Conservation (phyloP, 2,329 filamentous ascomycete genomes). For the Seiridium unicorne region DNA sequence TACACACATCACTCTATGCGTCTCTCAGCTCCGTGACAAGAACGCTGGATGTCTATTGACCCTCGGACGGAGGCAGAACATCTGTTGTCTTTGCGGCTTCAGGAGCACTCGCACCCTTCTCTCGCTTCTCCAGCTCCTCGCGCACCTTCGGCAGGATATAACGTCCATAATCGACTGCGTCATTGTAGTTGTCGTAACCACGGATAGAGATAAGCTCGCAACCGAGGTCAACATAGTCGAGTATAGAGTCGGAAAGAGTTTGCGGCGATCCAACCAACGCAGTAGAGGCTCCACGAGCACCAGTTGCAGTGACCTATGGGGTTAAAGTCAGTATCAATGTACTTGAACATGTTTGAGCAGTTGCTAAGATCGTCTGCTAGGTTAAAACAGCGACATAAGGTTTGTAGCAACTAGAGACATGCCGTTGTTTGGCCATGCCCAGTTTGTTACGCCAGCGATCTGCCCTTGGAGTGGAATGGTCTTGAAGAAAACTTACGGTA, state of each 20-base stretch:
- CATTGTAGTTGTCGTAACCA: constrained; percentile 60
- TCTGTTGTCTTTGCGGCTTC: neutral
- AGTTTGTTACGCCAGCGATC: neutral
- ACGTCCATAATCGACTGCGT: constrained; percentile 58
- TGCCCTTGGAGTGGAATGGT: neutral
- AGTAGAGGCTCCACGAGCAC: constrained; percentile 57
- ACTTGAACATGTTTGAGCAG: too few relatives aligned
- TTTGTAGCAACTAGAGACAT: too few relatives aligned
- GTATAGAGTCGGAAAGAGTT: constrained; percentile 51
- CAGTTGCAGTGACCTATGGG: constrained; percentile 46
- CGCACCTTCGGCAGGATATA: constrained; percentile 52
- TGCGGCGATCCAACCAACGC: constrained; percentile 54
- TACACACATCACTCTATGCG: too few relatives aligned
- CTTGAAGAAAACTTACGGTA: constrained; percentile 37
- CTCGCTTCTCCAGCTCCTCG: constrained; percentile 63
- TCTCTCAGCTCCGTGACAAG: too few relatives aligned
- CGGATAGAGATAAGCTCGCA: constrained; percentile 58
- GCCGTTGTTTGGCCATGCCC: too few relatives aligned
- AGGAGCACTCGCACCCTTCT: constrained; percentile 44
- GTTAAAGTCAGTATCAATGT: neutral
- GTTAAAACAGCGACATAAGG: too few relatives aligned
- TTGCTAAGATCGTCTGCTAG: too few relatives aligned
- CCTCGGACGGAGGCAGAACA: neutral
- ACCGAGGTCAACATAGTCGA: constrained; percentile 57
- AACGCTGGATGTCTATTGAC: neutral